phyloP scores from a whole-genome alignment of 805 yeast genomes.

The Pichia manshurica region DNA sequence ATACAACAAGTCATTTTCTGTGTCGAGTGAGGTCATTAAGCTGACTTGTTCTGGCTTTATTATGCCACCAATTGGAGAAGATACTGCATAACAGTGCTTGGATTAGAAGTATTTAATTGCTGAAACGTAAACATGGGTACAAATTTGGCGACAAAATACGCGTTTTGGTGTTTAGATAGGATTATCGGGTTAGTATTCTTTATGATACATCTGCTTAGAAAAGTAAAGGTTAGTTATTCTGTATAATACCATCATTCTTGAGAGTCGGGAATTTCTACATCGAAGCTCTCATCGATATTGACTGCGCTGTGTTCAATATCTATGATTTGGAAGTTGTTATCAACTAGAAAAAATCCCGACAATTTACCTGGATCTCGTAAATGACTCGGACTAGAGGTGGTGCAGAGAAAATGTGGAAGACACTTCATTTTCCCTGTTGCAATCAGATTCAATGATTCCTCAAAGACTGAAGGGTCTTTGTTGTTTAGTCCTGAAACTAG shows the following conservation, averaged over 20 bases:
- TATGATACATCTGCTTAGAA: not conserved
- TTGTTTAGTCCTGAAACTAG: slow-evolving; percentile 10
- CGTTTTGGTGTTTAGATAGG: too few species aligned
- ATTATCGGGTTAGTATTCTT: too few species aligned
- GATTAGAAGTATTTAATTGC: too few species aligned
- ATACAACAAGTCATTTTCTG: slow-evolving; percentile 23
- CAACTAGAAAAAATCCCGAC: slow-evolving; percentile 12
- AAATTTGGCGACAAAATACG: too few species aligned
- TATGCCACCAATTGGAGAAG: too few species aligned
- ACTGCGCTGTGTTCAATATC: slow-evolving; percentile 12
- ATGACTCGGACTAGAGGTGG: slow-evolving; percentile 12
- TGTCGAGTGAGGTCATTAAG: too few species aligned
- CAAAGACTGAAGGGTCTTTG: slow-evolving; percentile 8
- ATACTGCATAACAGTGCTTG: too few species aligned
- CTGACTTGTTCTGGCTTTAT: too few species aligned
- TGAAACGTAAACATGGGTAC: too few species aligned
- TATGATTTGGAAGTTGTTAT: slow-evolving; percentile 13
- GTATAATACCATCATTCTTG: not conserved
- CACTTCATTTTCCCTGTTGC: slow-evolving; percentile 16
- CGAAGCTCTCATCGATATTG: not conserved
- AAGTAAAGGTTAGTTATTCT: not conserved
- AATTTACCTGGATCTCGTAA: slow-evolving; percentile 8
- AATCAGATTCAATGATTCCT: slow-evolving; percentile 21
- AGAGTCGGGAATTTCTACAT: slow-evolving; percentile 14
- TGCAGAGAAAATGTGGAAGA: slow-evolving; percentile 24